Evolutionary conservation across 2,329 filamentous ascomycete genomes (phyloP).

Genomic region (Trichoderma sp.): DNA sequence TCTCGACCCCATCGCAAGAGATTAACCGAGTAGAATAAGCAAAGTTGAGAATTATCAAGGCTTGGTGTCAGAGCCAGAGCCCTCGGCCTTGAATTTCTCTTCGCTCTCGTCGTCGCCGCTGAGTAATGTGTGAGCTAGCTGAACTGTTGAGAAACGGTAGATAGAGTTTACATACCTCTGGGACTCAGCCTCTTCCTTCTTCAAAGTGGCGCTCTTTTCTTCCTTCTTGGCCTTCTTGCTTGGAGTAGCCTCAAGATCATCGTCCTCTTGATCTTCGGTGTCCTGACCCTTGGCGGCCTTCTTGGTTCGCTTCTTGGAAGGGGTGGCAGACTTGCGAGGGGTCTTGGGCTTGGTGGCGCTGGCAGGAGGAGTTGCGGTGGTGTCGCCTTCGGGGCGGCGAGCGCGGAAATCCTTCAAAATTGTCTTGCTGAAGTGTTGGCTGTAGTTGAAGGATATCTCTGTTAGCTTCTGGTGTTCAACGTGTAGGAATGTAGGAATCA

Average conservation of each 20-base stretch:
- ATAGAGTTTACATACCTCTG: background rate
- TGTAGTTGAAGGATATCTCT: constrained; percentile 20
- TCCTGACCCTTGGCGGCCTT: background rate
- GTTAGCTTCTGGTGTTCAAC: background rate
- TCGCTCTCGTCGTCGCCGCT: background rate
- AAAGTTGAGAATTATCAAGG: background rate
- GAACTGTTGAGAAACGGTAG: background rate
- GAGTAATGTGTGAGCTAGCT: background rate
- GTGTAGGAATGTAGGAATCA: background rate
- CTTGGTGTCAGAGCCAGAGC: background rate
- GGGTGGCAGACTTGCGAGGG: constrained; percentile 23
- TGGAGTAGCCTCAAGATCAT: constrained; percentile 27
- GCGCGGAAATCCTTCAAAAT: constrained; percentile 40
- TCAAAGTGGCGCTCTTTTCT: constrained; percentile 26
- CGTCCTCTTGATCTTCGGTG: constrained; percentile 2
- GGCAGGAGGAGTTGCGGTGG: background rate
- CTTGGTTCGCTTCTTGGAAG: constrained; percentile 23
- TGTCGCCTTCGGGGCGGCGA: constrained; percentile 27
- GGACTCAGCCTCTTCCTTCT: constrained; percentile 21
- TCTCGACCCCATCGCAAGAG: background rate
- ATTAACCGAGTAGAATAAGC: background rate
- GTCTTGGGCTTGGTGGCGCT: constrained; percentile 9
- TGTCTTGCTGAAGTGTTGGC: constrained; percentile 43
- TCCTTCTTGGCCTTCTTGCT: constrained; percentile 37
- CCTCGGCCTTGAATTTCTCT: background rate